These are phyloP conservation scores for Eimeria nieschulzi DNA, from an alignment of 169 alveolate genomes.

Conservation along the genomic window DNA sequence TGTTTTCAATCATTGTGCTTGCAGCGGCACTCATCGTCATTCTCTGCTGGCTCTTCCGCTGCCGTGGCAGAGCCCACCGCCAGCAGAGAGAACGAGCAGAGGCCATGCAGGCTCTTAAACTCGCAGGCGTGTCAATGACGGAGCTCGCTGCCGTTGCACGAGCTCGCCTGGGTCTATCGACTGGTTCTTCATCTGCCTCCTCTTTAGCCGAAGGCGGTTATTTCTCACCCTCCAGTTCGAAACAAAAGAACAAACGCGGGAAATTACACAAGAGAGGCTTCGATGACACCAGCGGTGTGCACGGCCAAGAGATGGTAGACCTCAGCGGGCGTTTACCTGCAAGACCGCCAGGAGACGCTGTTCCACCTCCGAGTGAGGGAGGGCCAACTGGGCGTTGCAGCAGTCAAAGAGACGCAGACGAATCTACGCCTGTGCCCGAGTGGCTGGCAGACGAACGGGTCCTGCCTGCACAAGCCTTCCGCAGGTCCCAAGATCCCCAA, in stretches of 20 bases:
- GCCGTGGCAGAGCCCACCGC: constrained; percentile 51
- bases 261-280: neutral
- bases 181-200: constrained; percentile 31
- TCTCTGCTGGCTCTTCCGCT: constrained; percentile 72
- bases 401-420: constrained; percentile 56
- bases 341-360: constrained; percentile 63
- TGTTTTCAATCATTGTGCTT: constrained; percentile 56
- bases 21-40: constrained; percentile 63
- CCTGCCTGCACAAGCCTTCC: constrained; percentile 52
- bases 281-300: constrained; percentile 18
- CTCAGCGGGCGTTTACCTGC: constrained; percentile 59
- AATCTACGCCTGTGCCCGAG: constrained; percentile 58
- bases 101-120: constrained; percentile 69
- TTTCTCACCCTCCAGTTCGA: neutral
- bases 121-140: constrained; percentile 55
- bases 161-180: constrained; percentile 23
- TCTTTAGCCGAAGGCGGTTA: neutral
- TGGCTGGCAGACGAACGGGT: constrained; percentile 59
- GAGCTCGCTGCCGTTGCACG: constrained; percentile 50
- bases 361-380: constrained; percentile 49
- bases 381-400: constrained; percentile 53
- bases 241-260: constrained; percentile 9
- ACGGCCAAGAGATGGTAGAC: constrained; percentile 63
- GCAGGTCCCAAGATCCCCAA: constrained; percentile 37
- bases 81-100: constrained; percentile 66